These are phyloP conservation scores for Malassezia equina DNA, from an alignment of 1,284 basidiomycete genomes.

Conservation along the genomic window DNA sequence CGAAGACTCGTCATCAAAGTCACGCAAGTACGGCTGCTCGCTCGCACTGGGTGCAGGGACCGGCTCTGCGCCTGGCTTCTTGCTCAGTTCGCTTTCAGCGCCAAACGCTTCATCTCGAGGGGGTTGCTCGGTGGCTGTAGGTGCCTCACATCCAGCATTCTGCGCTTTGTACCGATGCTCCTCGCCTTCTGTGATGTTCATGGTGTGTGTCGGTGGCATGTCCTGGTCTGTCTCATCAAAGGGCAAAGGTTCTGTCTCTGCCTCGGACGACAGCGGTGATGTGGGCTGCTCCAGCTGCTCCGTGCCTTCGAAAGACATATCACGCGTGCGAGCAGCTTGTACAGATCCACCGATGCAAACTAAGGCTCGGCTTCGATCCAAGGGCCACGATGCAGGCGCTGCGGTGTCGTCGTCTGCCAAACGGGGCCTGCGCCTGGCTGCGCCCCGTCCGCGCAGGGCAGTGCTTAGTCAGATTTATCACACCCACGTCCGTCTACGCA, in stretches of 20 bases:
- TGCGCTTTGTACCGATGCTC: not conserved
- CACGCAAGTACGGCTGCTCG: not conserved
- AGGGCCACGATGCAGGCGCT: not conserved
- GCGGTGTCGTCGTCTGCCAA: not conserved
- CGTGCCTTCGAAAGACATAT: not conserved
- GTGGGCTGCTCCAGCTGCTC: slow-evolving; percentile 4
- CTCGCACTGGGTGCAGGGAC: not conserved
- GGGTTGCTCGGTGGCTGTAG: too few species aligned
- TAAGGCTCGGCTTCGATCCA: too few species aligned
- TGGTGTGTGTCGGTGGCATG: not conserved
- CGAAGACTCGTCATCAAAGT: slow-evolving; percentile 2
- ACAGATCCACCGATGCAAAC: not conserved
- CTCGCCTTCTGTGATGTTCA: not conserved
- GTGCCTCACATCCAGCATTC: too few species aligned
- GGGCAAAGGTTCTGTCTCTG: slow-evolving; percentile 40
- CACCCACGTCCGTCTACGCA: not conserved
- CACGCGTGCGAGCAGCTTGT: not conserved
- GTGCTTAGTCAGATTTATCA: not conserved
- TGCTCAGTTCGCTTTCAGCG: slow-evolving; percentile 5
- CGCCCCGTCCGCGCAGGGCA: not conserved
- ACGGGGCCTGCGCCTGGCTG: not conserved
- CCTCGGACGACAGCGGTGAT: slow-evolving; percentile 25
- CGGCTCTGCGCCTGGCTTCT: not conserved
- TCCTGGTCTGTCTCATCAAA: slow-evolving; percentile 29
- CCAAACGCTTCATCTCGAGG: not conserved